These are phyloP conservation scores for Annulohypoxylon truncatum DNA, from an alignment of 2,329 filamentous ascomycete genomes.

Conservation along the genomic window DNA sequence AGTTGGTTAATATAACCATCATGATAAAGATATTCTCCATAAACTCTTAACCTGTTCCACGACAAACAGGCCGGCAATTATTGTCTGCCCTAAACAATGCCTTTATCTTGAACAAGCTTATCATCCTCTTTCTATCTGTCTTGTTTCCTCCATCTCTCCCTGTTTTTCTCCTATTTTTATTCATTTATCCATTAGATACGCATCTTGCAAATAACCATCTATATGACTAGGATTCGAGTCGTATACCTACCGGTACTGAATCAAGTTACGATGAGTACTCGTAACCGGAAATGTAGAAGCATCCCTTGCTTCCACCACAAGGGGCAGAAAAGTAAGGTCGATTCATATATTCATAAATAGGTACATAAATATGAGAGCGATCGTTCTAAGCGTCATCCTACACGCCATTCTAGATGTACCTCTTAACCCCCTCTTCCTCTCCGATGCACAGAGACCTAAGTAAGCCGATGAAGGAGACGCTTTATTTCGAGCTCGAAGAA, in stretches of 20 bases:
- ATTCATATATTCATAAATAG: background rate
- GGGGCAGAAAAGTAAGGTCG: background rate
- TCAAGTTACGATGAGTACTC: background rate
- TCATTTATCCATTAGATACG: too few relatives aligned
- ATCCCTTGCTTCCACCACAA: background rate
- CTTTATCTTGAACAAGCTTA: background rate
- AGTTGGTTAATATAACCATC: background rate
- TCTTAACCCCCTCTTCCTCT: too few relatives aligned
- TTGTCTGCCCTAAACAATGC: background rate
- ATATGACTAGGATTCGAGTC: background rate
- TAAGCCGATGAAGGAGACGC: too few relatives aligned
- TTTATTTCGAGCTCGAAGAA: too few relatives aligned
- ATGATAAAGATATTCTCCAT: background rate
- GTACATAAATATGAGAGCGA: too few relatives aligned
- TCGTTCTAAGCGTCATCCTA: too few relatives aligned
- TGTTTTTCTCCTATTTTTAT: background rate
- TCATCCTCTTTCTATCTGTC: background rate
- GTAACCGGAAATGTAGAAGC: background rate
- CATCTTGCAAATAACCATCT: background rate
- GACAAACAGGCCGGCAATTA: background rate
- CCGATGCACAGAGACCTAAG: too few relatives aligned
- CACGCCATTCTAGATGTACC: too few relatives aligned
- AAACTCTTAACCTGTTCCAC: background rate
- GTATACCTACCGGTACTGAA: too few relatives aligned
- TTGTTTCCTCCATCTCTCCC: background rate